Evolutionary conservation across 1,139 yeast genomes (phyloP), one percentile per base, ranked within the genome.

Genomic region (Hansenula lynferdii): DNA sequence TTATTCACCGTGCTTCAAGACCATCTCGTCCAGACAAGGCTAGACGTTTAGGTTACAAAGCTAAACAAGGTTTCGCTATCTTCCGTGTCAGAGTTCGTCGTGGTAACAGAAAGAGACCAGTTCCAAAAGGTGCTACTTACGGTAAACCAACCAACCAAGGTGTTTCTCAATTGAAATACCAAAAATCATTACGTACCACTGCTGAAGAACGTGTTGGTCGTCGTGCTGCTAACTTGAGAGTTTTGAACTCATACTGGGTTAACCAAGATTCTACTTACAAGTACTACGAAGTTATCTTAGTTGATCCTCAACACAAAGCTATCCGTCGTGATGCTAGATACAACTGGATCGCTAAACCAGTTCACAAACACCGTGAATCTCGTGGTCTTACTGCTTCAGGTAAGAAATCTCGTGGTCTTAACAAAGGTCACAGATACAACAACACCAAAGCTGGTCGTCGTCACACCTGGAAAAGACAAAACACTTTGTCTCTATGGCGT

Each of bases 61-160:
- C 98, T 75, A 92, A 92, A 85, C 98, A 92, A 80, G 98, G 98
- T 62, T 92, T 86, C 70, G 97, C 86, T 58, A 80, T 92, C 80
- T 92, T 76, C 96, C 85, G 98, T 76, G 76, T 90, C 72, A 89
- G 98, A 77, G 98, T 92, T 64, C 89, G 97, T 81, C 87, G 98
- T 79, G 98, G 98, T 80, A 92, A 94, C 80, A 90, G 98, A 84
- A 92, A 92, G 96, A 87, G 96, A 80, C 97, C 97, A 65, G 97
- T 85, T 65, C 90, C 95, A 78, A 92, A 92, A 92, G 98, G 98
- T 85, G 97, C 97, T 65, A 92, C 97, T 70, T 90, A 90, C 84
- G 98, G 98, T 86, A 92, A 92, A 85, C 98, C 98, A 83, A 92
- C 98, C 80, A 92, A 92, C 95, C 96, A 87, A 80, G 98, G 98